Evolutionary conservation across 352 stramenopile genomes (phyloP), one percentile per base, ranked within the genome.

Genomic region (Discostella stelligera): DNA sequence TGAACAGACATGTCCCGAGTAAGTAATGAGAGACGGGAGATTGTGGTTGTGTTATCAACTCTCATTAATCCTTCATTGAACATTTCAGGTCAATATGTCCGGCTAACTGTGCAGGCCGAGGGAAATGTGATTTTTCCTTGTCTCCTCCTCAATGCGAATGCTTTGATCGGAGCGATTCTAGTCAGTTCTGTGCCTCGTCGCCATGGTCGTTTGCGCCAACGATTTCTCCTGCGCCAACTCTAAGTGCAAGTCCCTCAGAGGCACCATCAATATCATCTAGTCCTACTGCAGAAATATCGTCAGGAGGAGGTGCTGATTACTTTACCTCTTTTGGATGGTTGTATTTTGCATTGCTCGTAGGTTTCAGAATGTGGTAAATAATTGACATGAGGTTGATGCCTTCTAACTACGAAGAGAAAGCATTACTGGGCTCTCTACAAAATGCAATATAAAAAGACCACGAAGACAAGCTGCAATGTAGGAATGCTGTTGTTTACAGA

Each of bases 81-180:
- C 1, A 5, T 46, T 5, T 54, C 25, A 74, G 66, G 30, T 66
- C 55, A 18, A 41, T 74, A 46, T 80, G 74, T 25, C 59, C 65
- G 30, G 74, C 53, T 13, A 77, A 74, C 18, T 82, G 74, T 54
- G 58, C 74, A 49, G 74, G 74, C 27, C 21, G 67, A 39, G 74
- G 74, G 9, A 21, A 48, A 58, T 82, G 74, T 58, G 60, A 81
- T 64, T 81, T 77, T 52, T 70, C 66, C 13, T 10, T 50, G 7
- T 69, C 66, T 30, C 66, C 66, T 50, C 39, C 74, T 18, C 64
- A 68, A 69, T 81, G 74, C 39, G 23, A 72, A 54, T 82, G 74
- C 23, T 82, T 77, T 54, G 62, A 82, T 71, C 56, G 69, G 7
- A 64, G 20, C 39, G 74, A 82, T 44, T 59, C 59, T 41, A 77